These are phyloP conservation scores for Albugo candida DNA, from an alignment of 352 stramenopile genomes.

Conservation along the genomic window DNA sequence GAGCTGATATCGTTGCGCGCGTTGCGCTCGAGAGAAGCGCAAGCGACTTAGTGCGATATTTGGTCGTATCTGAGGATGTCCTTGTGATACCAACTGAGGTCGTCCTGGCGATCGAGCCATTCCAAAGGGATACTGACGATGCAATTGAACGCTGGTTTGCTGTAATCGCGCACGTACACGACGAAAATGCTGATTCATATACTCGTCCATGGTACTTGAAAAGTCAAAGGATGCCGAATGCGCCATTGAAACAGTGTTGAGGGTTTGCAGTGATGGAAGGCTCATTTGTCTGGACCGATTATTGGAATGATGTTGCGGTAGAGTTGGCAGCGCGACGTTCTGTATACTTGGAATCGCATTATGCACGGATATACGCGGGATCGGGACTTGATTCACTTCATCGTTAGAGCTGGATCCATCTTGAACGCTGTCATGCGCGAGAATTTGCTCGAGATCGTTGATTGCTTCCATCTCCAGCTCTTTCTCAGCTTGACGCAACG, in stretches of 20 bases:
- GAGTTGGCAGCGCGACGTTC: background rate
- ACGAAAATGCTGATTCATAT: conserved; percentile 68
- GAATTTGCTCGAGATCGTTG: conserved; percentile 54
- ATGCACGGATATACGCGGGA: background rate
- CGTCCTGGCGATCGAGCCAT: conserved; percentile 9
- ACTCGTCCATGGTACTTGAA: conserved; percentile 36
- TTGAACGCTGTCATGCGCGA: conserved; percentile 32
- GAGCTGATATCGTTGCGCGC: conserved; percentile 42
- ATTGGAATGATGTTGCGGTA: too few relatives aligned
- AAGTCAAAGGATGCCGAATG: background rate
- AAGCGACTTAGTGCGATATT: conserved; percentile 72
- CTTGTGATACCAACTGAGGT: conserved; percentile 14
- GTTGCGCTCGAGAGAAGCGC: conserved; percentile 52
- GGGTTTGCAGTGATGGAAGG: background rate
- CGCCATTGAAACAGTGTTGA: background rate
- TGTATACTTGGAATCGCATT: background rate
- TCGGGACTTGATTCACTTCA: conserved; percentile 30
- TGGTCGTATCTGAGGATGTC: conserved; percentile 48
- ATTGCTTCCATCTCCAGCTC: conserved; percentile 48
- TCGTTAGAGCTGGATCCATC: conserved; percentile 36
- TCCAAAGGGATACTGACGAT: conserved; percentile 10
- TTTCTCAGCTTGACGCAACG: conserved; percentile 70
- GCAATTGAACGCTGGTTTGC: conserved; percentile 6
- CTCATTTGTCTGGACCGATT: background rate
- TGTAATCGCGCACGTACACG: conserved; percentile 47